A percentile compares a stretch with the other conserved stretches of the same genome.
Conservation (phyloP, 768 basidiomycete species). For the Saitozyma podzolica region DNA sequence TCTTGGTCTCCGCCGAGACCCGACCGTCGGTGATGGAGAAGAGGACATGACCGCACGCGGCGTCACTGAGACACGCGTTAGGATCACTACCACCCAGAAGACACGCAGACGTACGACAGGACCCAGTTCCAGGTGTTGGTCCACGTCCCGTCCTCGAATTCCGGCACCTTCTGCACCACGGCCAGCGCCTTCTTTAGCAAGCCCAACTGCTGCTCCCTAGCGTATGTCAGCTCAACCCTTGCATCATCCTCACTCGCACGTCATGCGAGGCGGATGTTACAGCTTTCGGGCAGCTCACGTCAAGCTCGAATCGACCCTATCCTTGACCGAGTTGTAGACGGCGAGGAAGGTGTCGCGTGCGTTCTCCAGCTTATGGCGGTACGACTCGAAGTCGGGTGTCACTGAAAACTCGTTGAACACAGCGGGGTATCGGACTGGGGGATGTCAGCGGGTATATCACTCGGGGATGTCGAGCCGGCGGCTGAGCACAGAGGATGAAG, state of each 20-base stretch:
- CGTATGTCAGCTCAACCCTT: slow-evolving; percentile 2
- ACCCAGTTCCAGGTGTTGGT: slow-evolving; percentile 99
- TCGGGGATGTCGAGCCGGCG: not conserved
- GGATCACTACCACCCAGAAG: not conserved
- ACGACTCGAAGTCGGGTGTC: slow-evolving; percentile 82
- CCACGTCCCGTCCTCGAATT: slow-evolving; percentile 88
- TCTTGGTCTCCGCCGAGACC: slow-evolving; percentile 86
- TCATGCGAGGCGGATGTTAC: not conserved
- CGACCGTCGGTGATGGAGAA: slow-evolving; percentile 89
- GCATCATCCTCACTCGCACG: slow-evolving; percentile 1
- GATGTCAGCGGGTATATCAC: not conserved
- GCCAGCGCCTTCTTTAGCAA: slow-evolving; percentile 84
- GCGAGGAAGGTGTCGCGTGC: slow-evolving; percentile 83
- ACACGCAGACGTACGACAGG: slow-evolving; percentile 57
- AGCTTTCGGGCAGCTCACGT: slow-evolving; percentile 61
- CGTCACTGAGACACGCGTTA: slow-evolving; percentile 62
- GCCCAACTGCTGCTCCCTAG: slow-evolving; percentile 74
- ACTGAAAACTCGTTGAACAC: slow-evolving; percentile 97
- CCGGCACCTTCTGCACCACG: slow-evolving; percentile 78
- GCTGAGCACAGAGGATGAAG: not conserved
- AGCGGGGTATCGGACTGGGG: slow-evolving; percentile 77
- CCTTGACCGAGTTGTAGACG: slow-evolving; percentile 92
- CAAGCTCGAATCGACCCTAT: slow-evolving; percentile 85
- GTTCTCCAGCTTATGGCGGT: slow-evolving; percentile 71
- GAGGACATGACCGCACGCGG: slow-evolving; percentile 83